Evolutionary conservation across 2,329 filamentous ascomycete genomes (phyloP).

Genomic region (Botrytis byssoidea): DNA sequence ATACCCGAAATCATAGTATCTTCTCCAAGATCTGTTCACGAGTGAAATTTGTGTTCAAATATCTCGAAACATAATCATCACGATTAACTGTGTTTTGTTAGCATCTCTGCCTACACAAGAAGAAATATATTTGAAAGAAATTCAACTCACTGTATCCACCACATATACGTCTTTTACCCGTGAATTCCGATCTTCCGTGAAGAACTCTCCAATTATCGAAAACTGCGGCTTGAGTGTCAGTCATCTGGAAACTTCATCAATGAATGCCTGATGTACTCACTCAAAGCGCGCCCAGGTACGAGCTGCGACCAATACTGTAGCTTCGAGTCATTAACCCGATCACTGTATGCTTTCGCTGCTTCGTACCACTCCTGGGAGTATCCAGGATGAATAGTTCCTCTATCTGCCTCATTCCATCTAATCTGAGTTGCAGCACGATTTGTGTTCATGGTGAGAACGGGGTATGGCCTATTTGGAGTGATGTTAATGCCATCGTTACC

Average conservation of each 20-base stretch:
- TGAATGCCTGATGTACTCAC: constrained; percentile 48
- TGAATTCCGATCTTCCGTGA: constrained; percentile 81
- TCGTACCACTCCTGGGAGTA: constrained; percentile 62
- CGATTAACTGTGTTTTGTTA: constrained; percentile 58
- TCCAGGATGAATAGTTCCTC: constrained; percentile 53
- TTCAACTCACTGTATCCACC: constrained; percentile 77
- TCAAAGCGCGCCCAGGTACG: constrained; percentile 71
- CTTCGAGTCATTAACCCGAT: constrained; percentile 61
- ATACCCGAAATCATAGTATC: constrained; percentile 30
- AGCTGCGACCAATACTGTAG: constrained; percentile 81
- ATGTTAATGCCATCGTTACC: constrained; percentile 84
- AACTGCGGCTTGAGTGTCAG: constrained; percentile 48
- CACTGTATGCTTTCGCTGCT: constrained; percentile 73
- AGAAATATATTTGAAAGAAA: not conserved
- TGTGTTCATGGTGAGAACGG: constrained; percentile 57
- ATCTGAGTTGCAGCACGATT: constrained; percentile 53
- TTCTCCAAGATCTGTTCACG: constrained; percentile 33
- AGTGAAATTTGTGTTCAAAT: constrained; percentile 66
- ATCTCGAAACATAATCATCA: constrained; percentile 78
- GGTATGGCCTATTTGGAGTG: constrained; percentile 65
- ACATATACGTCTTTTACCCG: constrained; percentile 81
- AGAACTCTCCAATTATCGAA: constrained; percentile 97
- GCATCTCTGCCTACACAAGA: not conserved
- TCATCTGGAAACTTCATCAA: not conserved
- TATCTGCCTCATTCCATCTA: constrained; percentile 92